phyloP scores from a whole-genome alignment of 2,329 filamentous ascomycete species.

The Calonectria pteridis region DNA sequence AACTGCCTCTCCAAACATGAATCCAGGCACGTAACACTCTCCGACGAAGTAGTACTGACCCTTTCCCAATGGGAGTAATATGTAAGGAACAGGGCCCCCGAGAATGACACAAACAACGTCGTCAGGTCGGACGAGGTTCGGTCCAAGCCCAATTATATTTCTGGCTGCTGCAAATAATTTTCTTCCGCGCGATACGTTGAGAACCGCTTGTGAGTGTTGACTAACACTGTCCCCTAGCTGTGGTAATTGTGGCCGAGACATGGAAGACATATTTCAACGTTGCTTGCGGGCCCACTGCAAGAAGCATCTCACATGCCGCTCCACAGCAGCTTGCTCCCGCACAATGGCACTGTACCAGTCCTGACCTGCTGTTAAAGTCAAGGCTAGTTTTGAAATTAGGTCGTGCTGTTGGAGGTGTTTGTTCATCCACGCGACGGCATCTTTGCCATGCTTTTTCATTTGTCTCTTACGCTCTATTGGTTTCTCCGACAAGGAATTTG shows the following conservation, averaged over 20 bases:
- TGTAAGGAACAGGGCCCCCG: neutral
- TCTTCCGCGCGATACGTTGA: neutral
- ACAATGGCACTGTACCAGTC: constrained; percentile 8
- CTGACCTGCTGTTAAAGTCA: constrained; percentile 1
- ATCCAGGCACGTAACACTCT: neutral
- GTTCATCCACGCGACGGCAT: too few species aligned
- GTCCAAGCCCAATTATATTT: neutral
- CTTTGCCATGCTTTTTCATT: neutral
- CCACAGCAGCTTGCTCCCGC: neutral
- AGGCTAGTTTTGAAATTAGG: neutral
- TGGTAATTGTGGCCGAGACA: neutral
- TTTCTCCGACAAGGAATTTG: neutral
- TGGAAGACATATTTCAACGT: neutral
- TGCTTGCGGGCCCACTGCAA: neutral
- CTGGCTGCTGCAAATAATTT: neutral
- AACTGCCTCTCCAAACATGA: constrained; percentile 4
- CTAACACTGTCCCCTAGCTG: neutral
- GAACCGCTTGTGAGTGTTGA: neutral
- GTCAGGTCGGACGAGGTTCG: neutral
- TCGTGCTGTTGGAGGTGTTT: neutral
- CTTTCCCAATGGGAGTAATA: neutral
- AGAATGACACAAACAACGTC: neutral
- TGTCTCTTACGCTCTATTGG: neutral
- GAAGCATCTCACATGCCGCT: neutral
- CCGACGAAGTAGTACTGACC: neutral